Evolutionary conservation across 192 early-diverging fungal genomes (phyloP).

Genomic region (Coemansia sp.): DNA sequence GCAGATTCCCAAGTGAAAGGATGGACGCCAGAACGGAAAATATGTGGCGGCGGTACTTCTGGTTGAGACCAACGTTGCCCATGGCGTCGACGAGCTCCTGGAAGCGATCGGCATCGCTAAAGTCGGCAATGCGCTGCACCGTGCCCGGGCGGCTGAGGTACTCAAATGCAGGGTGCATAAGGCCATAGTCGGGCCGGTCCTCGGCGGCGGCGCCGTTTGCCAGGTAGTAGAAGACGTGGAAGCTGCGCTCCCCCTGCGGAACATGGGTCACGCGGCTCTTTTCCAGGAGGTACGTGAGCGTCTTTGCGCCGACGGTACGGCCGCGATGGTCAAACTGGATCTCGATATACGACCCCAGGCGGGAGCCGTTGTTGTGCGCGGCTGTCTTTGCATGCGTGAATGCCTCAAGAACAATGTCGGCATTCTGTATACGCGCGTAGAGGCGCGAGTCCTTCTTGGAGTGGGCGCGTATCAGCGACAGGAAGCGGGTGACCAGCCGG

Average conservation of each 20-base stretch:
- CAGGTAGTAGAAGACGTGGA: slow-evolving; percentile 96
- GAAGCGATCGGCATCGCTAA: slow-evolving; percentile 65
- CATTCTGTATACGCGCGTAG: slow-evolving; percentile 65
- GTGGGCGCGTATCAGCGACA: slow-evolving; percentile 66
- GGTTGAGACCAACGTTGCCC: slow-evolving; percentile 81
- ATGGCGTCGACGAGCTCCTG: slow-evolving; percentile 74
- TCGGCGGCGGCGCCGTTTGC: slow-evolving; percentile 73
- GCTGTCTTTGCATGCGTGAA: slow-evolving; percentile 84
- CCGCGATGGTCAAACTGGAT: slow-evolving; percentile 88
- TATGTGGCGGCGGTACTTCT: slow-evolving; percentile 79
- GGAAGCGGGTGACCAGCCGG: slow-evolving; percentile 61
- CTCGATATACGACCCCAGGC: slow-evolving; percentile 80
- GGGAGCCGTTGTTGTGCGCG: slow-evolving; percentile 77
- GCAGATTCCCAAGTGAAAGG: slow-evolving; percentile 84
- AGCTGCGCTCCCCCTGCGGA: slow-evolving; percentile 73
- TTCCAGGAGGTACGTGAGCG: slow-evolving; percentile 86
- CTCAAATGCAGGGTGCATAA: slow-evolving; percentile 47
- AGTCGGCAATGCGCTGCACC: slow-evolving; percentile 58
- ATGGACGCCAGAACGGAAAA: slow-evolving; percentile 84
- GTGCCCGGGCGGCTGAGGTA: slow-evolving; percentile 61
- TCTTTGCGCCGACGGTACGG: slow-evolving; percentile 80
- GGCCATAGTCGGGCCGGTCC: slow-evolving; percentile 64
- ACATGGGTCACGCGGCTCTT: slow-evolving; percentile 75
- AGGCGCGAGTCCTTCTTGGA: slow-evolving; percentile 71
- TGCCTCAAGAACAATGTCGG: slow-evolving; percentile 76